phyloP scores from a whole-genome alignment of 1,284 basidiomycete species.

The Apiotrichum laibachii region DNA sequence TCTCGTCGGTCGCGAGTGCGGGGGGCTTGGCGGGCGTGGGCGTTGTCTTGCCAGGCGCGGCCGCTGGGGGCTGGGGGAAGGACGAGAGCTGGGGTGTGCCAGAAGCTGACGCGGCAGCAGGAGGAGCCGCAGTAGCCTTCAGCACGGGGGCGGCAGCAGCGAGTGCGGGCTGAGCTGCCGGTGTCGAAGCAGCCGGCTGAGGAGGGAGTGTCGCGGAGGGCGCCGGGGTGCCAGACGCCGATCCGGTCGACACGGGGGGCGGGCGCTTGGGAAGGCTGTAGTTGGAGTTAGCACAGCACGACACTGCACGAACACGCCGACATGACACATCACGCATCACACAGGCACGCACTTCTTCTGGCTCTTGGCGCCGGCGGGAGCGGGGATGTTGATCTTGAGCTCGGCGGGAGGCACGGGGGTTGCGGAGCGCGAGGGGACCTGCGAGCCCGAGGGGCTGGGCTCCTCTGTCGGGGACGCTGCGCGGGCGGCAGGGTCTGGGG shows the following conservation, averaged over 20 bases:
- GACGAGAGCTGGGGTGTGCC: background rate
- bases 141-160: background rate
- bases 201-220: too few relatives aligned
- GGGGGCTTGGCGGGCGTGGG: background rate
- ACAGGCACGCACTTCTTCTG: slow-evolving; percentile 2
- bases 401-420: slow-evolving; percentile 19
- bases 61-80: slow-evolving; percentile 1
- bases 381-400: slow-evolving; percentile 78
- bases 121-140: background rate
- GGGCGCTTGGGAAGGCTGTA: slow-evolving; percentile 14
- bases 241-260: background rate
- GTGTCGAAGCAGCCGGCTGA: background rate
- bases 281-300: background rate
- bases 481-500: background rate
- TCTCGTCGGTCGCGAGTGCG: background rate
- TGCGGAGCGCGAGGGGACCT: slow-evolving; percentile 26
- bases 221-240: background rate
- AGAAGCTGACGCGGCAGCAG: background rate
- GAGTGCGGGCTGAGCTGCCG: background rate
- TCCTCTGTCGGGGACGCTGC: background rate
- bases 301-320: background rate
- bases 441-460: slow-evolving; percentile 3
- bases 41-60: background rate
- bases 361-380: slow-evolving; percentile 43
- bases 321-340: background rate